Evolutionary conservation across 495 filamentous ascomycete genomes (phyloP), one percentile per base, ranked within the genome.

Genomic region (Neurospora pannonica): DNA sequence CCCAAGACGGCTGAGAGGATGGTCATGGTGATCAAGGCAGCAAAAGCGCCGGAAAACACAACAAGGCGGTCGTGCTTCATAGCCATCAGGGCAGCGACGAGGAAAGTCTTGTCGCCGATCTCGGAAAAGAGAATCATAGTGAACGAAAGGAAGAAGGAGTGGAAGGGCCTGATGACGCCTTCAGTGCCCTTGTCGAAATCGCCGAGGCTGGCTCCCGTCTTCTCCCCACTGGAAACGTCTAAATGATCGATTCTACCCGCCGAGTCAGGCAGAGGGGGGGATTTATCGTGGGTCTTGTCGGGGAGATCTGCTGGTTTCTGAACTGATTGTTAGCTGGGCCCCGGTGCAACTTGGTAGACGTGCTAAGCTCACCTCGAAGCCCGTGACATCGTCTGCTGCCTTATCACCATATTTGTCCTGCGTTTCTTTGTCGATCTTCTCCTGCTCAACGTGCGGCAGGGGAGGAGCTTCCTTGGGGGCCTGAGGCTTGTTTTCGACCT

Each of bases 71-170:
- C 92, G 80, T 99, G 95, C 77, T 97, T 94, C 96, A 99, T 99
- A 2, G 96, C 96, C 96, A 99, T 99, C 28, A 99, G 87, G 34
- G 96, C 96, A 17, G 96, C 96, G 60, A 99, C 94, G 48, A 99
- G 87, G 84, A 99, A 99, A 0, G 96, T 99, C 82, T 99, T 99
- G 88, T 99, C 96, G 74, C 96, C 96, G 80, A 99, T 90, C 81
- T 99, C 96, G 75, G 96, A 98, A 77, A 98, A 93, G 72, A 98
- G 87, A 75, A 99, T 99, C 96, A 98, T 98, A 74, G 94, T 94
- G 71, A 97, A 89, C 9, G 96, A 96, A 70, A 98, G 92, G 34
- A 95, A 77, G 78, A 96, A 96, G 11, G 96, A 98, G 82, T 99
- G 96, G 72, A 97, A 86, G 0, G 94, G 93, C 76, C 91, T 92